Evolutionary conservation across 2,329 filamentous ascomycete genomes (phyloP).

Genomic region (Aspergillus sp.): DNA sequence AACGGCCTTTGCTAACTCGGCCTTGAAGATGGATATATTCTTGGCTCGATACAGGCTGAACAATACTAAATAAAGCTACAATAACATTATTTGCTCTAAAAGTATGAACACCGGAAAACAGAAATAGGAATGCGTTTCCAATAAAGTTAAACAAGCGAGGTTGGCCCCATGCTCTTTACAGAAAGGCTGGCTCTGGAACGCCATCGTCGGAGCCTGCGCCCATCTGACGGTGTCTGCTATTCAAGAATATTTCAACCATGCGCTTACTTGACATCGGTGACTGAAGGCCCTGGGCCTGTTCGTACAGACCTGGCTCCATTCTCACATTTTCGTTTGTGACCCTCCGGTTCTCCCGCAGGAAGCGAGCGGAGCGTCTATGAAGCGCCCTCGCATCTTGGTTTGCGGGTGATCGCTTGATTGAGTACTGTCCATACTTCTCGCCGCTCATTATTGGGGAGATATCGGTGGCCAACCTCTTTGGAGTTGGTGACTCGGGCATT

Average conservation of each 20-base stretch:
- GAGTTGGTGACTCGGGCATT: constrained; percentile 33
- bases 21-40: background rate
- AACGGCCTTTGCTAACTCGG: background rate
- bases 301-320: constrained; percentile 20
- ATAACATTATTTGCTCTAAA: background rate
- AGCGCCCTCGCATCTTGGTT: constrained; percentile 22
- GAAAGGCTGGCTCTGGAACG: constrained; percentile 24
- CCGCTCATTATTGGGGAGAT: constrained; percentile 20
- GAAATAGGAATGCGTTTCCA: background rate
- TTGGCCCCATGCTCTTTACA: constrained; percentile 17
- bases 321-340: constrained; percentile 33
- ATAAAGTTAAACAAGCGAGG: background rate
- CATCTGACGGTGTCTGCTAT: constrained; percentile 31
- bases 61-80: background rate
- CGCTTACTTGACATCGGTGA: constrained; percentile 34
- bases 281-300: constrained; percentile 22
- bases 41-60: background rate
- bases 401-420: constrained; percentile 21
- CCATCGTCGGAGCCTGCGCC: constrained; percentile 20
- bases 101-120: background rate
- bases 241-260: constrained; percentile 40
- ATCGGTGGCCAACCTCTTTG: constrained; percentile 19
- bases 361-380: constrained; percentile 30
- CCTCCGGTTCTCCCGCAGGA: constrained; percentile 18
- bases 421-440: constrained; percentile 25